phyloP scores from a whole-genome alignment of 2,329 filamentous ascomycete genomes.

The Corynespora cassiicola region DNA sequence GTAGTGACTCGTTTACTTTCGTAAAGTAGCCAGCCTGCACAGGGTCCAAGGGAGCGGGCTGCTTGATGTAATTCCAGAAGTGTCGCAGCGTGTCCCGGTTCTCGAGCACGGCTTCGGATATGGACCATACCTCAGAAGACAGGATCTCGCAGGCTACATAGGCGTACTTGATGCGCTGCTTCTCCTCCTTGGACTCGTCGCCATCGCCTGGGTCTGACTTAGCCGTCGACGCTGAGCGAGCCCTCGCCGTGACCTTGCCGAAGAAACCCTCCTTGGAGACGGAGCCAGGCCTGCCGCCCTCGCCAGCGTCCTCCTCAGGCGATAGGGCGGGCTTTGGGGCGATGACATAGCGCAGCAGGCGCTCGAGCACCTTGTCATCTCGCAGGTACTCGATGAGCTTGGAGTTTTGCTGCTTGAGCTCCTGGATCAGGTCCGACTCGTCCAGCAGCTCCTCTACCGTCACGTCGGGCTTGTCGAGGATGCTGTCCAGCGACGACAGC shows the following conservation, averaged over 20 bases:
- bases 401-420: slow-evolving; percentile 97
- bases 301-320: slow-evolving; percentile 40
- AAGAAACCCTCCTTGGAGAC: slow-evolving; percentile 52
- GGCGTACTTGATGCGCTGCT: slow-evolving; percentile 90
- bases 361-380: slow-evolving; percentile 83
- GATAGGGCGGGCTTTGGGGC: slow-evolving; percentile 67
- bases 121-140: slow-evolving; percentile 95
- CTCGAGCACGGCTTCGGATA: slow-evolving; percentile 89
- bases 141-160: slow-evolving; percentile 93
- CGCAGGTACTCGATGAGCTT: slow-evolving; percentile 96
- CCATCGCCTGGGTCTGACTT: slow-evolving; percentile 51
- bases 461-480: slow-evolving; percentile 94
- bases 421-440: slow-evolving; percentile 94
- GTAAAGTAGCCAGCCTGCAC: slow-evolving; percentile 98
- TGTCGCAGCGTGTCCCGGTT: slow-evolving; percentile 77
- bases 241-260: slow-evolving; percentile 49
- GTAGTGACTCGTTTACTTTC: slow-evolving; percentile 96
- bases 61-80: slow-evolving; percentile 91
- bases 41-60: slow-evolving; percentile 84
- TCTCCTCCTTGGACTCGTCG: slow-evolving; percentile 78
- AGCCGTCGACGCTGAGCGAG: slow-evolving; percentile 51
- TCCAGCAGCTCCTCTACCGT: slow-evolving; percentile 95
- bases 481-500: slow-evolving; percentile 93
- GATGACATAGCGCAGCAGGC: slow-evolving; percentile 88
- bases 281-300: slow-evolving; percentile 51